These are phyloP conservation scores for Dictyostelium intermedium DNA, from an alignment of 78 protist species.

Conservation along the genomic window DNA sequence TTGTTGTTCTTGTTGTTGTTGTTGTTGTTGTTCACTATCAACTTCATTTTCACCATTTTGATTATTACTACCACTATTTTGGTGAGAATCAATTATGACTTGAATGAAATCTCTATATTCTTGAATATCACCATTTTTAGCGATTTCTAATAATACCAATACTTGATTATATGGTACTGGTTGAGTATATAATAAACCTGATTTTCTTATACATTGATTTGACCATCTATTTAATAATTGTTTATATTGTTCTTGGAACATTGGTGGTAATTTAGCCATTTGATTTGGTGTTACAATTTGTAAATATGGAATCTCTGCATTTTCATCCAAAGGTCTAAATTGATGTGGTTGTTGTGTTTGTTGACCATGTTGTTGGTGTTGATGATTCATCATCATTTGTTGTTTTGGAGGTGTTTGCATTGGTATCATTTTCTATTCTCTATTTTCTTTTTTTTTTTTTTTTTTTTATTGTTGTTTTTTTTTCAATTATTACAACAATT, in stretches of 20 bases:
- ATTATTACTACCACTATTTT: background rate
- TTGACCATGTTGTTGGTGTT: background rate
- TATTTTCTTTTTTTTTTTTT: too few species aligned
- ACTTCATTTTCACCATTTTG: background rate
- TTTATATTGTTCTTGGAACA: constrained; percentile 34
- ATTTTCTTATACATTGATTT: background rate
- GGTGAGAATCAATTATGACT: background rate
- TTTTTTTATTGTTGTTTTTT: background rate
- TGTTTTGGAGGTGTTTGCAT: background rate
- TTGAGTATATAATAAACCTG: background rate
- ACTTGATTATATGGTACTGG: constrained; percentile 22
- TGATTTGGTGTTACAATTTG: constrained; percentile 47
- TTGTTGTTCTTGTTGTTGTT: background rate
- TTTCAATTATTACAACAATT: background rate
- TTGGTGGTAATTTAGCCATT: background rate
- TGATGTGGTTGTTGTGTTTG: constrained; percentile 4
- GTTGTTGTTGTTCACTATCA: background rate
- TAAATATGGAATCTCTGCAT: constrained; percentile 7
- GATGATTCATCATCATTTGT: background rate
- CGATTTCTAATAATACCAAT: constrained; percentile 1
- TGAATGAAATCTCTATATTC: constrained; percentile 29
- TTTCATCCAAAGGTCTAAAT: background rate
- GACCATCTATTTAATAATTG: constrained; percentile 29
- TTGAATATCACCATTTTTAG: constrained; percentile 31
- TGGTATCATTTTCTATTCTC: background rate